Conservation (phyloP, 2,329 filamentous ascomycete genomes). For the Curvularia spicifera region DNA sequence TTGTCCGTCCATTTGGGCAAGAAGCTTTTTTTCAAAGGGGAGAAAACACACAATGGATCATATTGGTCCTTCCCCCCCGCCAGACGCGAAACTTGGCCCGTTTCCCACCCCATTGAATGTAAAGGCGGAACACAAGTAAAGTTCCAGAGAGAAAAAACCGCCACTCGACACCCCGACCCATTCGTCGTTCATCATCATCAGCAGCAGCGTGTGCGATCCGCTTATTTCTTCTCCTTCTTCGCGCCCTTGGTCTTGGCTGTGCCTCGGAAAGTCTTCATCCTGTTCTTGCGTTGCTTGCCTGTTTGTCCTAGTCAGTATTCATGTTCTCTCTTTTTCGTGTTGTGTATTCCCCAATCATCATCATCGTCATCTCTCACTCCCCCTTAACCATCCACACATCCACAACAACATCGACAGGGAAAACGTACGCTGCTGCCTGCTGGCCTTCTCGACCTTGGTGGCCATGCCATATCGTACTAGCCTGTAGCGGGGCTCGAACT, state of each 20-base stretch:
- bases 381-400: conserved; percentile 10
- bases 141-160: conserved; percentile 38
- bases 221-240: conserved; percentile 81
- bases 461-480: conserved; percentile 92
- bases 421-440: conserved; percentile 97
- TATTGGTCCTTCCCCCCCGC: conserved; percentile 48
- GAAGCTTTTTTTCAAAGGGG: conserved; percentile 21
- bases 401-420: conserved; percentile 11
- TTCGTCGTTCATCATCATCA: conserved; percentile 37
- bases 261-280: conserved; percentile 96
- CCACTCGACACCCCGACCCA: conserved; percentile 39
- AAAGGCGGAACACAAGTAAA: conserved; percentile 35
- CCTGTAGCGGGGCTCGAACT: conserved; percentile 99
- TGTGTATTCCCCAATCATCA: neutral
- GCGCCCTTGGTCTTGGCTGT: conserved; percentile 97
- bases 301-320: conserved; percentile 52
- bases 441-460: conserved; percentile 94
- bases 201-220: conserved; percentile 26
- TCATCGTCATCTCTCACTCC: conserved; percentile 15
- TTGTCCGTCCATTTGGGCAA: conserved; percentile 37
- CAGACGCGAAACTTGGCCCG: conserved; percentile 38
- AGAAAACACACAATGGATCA: conserved; percentile 38
- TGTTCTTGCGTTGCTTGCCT: conserved; percentile 99
- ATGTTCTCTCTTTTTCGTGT: conserved; percentile 13
- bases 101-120: conserved; percentile 41